Evolutionary conservation across 2,329 filamentous ascomycete species (phyloP).

Genomic region (Colletotrichum australisinense): DNA sequence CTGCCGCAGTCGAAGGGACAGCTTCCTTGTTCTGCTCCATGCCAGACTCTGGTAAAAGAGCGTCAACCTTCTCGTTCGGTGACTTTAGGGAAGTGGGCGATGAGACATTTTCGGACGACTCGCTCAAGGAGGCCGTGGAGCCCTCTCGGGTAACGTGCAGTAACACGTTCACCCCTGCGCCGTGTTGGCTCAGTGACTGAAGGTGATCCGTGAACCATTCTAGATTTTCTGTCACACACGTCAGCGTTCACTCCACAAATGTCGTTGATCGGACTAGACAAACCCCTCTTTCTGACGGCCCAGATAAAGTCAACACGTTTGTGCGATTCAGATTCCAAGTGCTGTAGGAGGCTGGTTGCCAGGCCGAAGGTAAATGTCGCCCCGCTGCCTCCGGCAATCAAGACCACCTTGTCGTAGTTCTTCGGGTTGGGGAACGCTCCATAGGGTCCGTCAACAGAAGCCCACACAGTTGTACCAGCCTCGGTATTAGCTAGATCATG

Average conservation of each 20-base stretch:
- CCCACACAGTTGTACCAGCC: conserved; percentile 58
- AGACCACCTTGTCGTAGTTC: conserved; percentile 65
- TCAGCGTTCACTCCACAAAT: neutral
- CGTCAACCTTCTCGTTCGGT: neutral
- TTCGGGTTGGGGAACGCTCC: conserved; percentile 65
- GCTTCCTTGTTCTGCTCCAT: neutral
- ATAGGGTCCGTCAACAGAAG: conserved; percentile 70
- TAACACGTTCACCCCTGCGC: conserved; percentile 7
- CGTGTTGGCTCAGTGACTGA: neutral
- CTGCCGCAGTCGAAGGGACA: neutral
- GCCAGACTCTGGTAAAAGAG: neutral
- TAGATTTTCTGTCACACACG: neutral
- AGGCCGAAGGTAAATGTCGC: neutral
- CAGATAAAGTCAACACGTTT: neutral
- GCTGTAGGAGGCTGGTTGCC: neutral
- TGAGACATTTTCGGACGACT: neutral
- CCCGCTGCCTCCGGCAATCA: conserved; percentile 60
- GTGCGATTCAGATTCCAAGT: neutral
- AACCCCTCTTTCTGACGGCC: neutral
- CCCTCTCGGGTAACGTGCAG: conserved; percentile 7
- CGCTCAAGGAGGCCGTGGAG: neutral
- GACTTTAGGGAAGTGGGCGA: neutral
- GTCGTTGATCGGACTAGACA: neutral
- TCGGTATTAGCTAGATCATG: conserved; percentile 61
- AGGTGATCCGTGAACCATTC: conserved; percentile 13